phyloP scores from a whole-genome alignment of 495 filamentous ascomycete species.

The Penicillium silybi region DNA sequence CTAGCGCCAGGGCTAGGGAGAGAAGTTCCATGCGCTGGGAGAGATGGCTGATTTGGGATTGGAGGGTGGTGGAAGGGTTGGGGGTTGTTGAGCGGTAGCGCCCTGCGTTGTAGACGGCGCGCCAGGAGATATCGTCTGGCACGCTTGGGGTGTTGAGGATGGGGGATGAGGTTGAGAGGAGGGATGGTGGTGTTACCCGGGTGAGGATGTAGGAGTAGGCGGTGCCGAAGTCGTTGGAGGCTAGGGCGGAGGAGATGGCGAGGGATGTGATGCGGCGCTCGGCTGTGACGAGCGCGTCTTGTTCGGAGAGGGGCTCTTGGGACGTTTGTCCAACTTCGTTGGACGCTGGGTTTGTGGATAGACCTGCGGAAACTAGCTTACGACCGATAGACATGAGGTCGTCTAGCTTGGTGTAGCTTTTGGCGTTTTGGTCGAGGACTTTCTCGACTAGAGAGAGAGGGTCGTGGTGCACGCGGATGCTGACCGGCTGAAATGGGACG shows the following conservation, averaged over 20 bases:
- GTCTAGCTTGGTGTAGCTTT: conserved; percentile 82
- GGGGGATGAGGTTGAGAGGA: conserved; percentile 27
- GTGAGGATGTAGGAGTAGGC: conserved; percentile 93
- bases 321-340: conserved; percentile 17
- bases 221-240: conserved; percentile 90
- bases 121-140: conserved; percentile 84
- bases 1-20: conserved; percentile 75
- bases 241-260: conserved; percentile 82
- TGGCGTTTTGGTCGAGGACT: conserved; percentile 81
- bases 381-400: conserved; percentile 75
- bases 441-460: conserved; percentile 79
- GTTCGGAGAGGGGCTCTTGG: conserved; percentile 15
- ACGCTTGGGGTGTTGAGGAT: conserved; percentile 24
- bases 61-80: conserved; percentile 24
- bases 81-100: conserved; percentile 58
- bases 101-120: conserved; percentile 84
- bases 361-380: conserved; percentile 70
- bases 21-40: conserved; percentile 86
- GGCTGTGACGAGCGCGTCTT: conserved; percentile 30
- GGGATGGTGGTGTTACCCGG: conserved; percentile 43
- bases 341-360: conserved; percentile 31
- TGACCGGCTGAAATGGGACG: conserved; percentile 87
- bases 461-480: conserved; percentile 80
- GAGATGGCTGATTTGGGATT: conserved; percentile 40
- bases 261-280: conserved; percentile 76